Evolutionary conservation across 2,329 filamentous ascomycete species (phyloP).

Genomic region (Parafenestella ontariensis): DNA sequence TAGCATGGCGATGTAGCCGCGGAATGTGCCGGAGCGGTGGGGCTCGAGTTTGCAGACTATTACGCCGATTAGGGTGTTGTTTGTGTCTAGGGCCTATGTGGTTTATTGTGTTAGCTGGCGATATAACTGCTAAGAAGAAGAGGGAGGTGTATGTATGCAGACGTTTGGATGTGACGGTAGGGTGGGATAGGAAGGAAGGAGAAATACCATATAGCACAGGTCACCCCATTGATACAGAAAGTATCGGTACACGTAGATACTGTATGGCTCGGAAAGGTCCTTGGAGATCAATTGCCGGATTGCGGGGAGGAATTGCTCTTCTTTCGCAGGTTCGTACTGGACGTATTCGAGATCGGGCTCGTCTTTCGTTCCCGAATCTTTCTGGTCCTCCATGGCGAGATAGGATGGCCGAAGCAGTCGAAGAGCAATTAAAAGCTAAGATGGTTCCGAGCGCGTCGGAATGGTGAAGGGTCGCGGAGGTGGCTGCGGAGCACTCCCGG

Average conservation of each 20-base stretch:
- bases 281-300: constrained; percentile 94
- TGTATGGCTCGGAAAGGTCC: constrained; percentile 96
- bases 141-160: neutral
- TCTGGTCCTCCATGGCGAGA: constrained; percentile 21
- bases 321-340: constrained; percentile 66
- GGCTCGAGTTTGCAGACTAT: constrained; percentile 94
- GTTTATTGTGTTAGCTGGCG: neutral
- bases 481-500: neutral
- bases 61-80: constrained; percentile 77
- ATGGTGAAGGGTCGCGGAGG: neutral
- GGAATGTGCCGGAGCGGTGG: constrained; percentile 82
- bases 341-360: constrained; percentile 60
- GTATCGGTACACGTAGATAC: constrained; percentile 98
- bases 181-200: neutral
- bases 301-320: constrained; percentile 75
- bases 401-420: neutral
- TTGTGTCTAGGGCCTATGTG: constrained; percentile 42
- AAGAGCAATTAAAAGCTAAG: neutral
- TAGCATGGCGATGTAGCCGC: constrained; percentile 98
- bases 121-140: neutral
- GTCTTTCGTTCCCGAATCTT: constrained; percentile 2
- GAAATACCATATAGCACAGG: constrained; percentile 86
- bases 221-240: constrained; percentile 98
- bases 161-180: neutral
- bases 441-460: constrained; percentile 8